These are phyloP conservation scores for Crithidia thermophila DNA, from an alignment of 208 protist species.

Conservation along the genomic window DNA sequence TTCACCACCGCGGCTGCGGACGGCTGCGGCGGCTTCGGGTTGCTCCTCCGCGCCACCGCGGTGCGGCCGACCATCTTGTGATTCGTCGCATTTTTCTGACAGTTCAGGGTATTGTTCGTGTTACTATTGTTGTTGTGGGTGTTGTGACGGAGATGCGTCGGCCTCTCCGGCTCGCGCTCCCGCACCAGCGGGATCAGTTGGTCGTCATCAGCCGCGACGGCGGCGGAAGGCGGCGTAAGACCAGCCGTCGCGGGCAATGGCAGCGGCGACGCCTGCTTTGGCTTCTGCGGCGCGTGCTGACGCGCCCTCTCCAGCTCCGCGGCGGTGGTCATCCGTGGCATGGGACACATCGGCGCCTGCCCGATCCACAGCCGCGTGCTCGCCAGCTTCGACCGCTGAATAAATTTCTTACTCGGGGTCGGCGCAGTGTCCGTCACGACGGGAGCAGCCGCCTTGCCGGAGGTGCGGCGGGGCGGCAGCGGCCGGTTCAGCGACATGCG, in stretches of 20 bases:
- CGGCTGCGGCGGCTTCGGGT: too few species aligned
- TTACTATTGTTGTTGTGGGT: neutral
- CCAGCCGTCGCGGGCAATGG: neutral
- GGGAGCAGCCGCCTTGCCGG: neutral
- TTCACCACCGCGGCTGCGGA: neutral
- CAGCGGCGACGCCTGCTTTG: neutral
- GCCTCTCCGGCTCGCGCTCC: neutral
- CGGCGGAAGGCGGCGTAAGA: neutral
- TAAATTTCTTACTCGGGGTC: neutral
- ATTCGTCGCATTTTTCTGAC: too few species aligned
- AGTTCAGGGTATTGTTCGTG: too few species aligned
- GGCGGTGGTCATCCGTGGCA: neutral
- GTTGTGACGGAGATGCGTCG: neutral
- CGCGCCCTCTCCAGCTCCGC: neutral
- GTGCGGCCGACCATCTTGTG: too few species aligned
- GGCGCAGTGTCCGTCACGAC: constrained; percentile 4
- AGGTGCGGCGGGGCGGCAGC: neutral
- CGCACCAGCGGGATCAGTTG: constrained; percentile 5
- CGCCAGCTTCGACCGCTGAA: neutral
- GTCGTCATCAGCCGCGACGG: neutral
- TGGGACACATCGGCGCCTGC: neutral
- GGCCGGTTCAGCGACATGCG: neutral
- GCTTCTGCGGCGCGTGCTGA: too few species aligned
- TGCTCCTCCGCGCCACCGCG: too few species aligned
- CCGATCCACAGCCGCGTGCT: neutral